A percentile compares a stretch with the other conserved stretches of the same genome.
These are phyloP conservation scores for Niebla homalea DNA, from an alignment of 495 filamentous ascomycete species.

Conservation along the genomic window DNA sequence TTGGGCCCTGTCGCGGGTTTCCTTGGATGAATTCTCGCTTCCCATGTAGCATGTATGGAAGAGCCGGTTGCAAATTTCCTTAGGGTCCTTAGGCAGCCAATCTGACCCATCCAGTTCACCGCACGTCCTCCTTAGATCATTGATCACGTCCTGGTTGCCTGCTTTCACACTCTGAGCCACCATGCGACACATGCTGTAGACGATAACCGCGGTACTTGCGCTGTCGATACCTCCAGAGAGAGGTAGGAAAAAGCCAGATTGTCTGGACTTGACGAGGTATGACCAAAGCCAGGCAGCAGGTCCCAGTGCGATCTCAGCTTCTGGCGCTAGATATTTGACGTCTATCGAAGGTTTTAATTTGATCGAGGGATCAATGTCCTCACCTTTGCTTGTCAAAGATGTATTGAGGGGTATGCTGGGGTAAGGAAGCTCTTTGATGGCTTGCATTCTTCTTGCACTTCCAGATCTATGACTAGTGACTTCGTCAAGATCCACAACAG, in stretches of 20 bases:
- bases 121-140: conserved; percentile 50
- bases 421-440: not conserved
- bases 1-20: conserved; percentile 60
- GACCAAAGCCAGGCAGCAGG: conserved; percentile 76
- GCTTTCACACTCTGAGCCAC: conserved; percentile 51
- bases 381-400: not conserved
- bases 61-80: conserved; percentile 48
- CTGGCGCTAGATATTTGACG: conserved; percentile 45
- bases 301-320: conserved; percentile 64
- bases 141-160: conserved; percentile 58
- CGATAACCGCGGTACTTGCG: conserved; percentile 51
- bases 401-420: not conserved
- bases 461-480: too few species aligned
- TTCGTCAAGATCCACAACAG: too few species aligned
- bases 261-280: conserved; percentile 32
- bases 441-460: too few species aligned
- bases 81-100: conserved; percentile 34
- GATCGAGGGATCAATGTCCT: not conserved
- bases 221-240: conserved; percentile 59
- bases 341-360: conserved; percentile 27
- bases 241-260: conserved; percentile 26
- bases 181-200: conserved; percentile 65
- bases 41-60: conserved; percentile 79
- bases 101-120: conserved; percentile 36
- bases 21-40: conserved; percentile 48